Percentiles rank a stretch among this genome's conserved stretches.
These are phyloP conservation scores for Ceratobasidium sp. DNA, from an alignment of 1,284 basidiomycete genomes.

Conservation along the genomic window DNA sequence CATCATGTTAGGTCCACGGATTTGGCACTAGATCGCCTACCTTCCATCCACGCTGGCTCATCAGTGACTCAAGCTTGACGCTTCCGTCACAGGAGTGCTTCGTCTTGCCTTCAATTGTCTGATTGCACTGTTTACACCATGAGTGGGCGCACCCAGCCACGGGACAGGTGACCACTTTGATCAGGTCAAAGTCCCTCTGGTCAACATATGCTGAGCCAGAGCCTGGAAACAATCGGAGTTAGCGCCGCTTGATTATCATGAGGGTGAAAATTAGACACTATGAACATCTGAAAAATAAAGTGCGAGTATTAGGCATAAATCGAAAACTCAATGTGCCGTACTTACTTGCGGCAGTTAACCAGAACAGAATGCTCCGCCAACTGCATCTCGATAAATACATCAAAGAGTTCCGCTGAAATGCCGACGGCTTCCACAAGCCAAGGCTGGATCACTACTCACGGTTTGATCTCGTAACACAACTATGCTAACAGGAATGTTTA, in stretches of 20 bases:
- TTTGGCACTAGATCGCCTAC: background rate
- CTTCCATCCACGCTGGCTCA: slow-evolving; percentile 39
- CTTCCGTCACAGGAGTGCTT: slow-evolving; percentile 40
- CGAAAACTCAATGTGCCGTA: slow-evolving; percentile 2
- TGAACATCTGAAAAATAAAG: slow-evolving; percentile 12
- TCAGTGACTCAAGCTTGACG: slow-evolving; percentile 34
- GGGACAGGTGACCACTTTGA: slow-evolving; percentile 37
- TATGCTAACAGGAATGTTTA: too few relatives aligned
- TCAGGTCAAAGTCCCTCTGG: slow-evolving; percentile 35
- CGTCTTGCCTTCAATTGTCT: slow-evolving; percentile 21
- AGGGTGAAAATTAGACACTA: background rate
- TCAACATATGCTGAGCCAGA: slow-evolving; percentile 37
- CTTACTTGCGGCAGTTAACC: slow-evolving; percentile 60
- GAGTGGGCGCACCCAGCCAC: slow-evolving; percentile 29
- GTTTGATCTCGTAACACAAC: background rate
- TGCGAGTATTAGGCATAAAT: slow-evolving; percentile 3
- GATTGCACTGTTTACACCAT: slow-evolving; percentile 41
- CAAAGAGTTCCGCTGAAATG: slow-evolving; percentile 56
- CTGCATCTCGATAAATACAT: slow-evolving; percentile 61
- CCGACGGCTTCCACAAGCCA: slow-evolving; percentile 55
- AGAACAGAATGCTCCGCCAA: slow-evolving; percentile 59
- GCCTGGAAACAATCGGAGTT: background rate
- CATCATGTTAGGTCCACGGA: too few relatives aligned
- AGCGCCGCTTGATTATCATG: background rate
- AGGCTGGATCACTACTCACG: background rate